Evolutionary conservation across 2,329 filamentous ascomycete genomes (phyloP).

Genomic region (Scopulariopsis brevicaulis): DNA sequence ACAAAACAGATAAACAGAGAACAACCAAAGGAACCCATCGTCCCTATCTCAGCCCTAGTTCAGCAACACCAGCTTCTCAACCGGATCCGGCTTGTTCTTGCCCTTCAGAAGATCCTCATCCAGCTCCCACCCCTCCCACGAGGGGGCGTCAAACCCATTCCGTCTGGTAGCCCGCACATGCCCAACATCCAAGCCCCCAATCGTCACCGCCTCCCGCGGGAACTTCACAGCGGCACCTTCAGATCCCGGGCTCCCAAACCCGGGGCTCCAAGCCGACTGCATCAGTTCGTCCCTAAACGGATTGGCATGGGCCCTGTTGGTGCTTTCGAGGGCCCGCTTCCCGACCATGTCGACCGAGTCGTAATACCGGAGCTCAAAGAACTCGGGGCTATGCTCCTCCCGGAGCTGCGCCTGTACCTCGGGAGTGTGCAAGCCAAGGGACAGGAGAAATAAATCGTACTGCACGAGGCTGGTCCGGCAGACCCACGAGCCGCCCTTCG

Average conservation of each 20-base stretch:
- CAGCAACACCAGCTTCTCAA: too few relatives aligned
- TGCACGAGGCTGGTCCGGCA: conserved; percentile 54
- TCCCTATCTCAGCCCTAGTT: too few relatives aligned
- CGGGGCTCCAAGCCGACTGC: conserved; percentile 33
- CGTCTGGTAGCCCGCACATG: conserved; percentile 29
- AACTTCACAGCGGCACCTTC: conserved; percentile 17
- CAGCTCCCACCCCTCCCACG: conserved; percentile 29
- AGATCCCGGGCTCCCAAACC: conserved; percentile 19
- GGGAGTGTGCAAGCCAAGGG: conserved; percentile 43
- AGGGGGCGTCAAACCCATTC: conserved; percentile 45
- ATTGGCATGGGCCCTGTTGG: conserved; percentile 40
- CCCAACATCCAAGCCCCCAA: conserved; percentile 30
- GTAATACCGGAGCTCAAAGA: conserved; percentile 44
- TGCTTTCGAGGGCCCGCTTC: conserved; percentile 41
- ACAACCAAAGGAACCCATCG: not conserved
- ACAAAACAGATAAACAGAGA: not conserved
- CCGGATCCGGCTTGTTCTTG: not conserved
- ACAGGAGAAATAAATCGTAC: conserved; percentile 56
- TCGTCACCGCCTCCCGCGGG: conserved; percentile 31
- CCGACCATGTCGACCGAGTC: conserved; percentile 57
- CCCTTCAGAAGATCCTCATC: not conserved
- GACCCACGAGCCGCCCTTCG: conserved; percentile 52
- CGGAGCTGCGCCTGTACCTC: conserved; percentile 40
- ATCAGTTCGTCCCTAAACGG: conserved; percentile 31
- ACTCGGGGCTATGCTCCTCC: conserved; percentile 29